phyloP scores from a whole-genome alignment of 306 rosid genomes.

The Mimosa pudica region DNA sequence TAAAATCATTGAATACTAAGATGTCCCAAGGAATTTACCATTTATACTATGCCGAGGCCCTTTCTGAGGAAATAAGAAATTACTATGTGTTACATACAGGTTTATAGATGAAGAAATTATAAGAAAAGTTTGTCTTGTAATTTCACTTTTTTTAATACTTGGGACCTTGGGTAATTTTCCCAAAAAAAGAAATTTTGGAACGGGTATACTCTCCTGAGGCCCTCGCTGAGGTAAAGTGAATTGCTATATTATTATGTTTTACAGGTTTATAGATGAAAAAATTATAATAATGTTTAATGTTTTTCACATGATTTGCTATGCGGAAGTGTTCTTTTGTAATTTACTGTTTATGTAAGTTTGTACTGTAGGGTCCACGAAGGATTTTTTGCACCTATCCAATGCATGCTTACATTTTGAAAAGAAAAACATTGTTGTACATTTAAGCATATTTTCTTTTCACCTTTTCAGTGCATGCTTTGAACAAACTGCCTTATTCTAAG shows the following conservation, averaged over 20 bases:
- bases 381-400: background rate
- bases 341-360: constrained; percentile 18
- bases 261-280: background rate
- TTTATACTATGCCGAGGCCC: too few relatives aligned
- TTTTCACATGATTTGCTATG: constrained; percentile 18
- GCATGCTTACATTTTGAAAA: background rate
- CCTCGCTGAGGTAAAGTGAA: background rate
- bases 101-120: too few relatives aligned
- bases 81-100: too few relatives aligned
- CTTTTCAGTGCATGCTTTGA: constrained; percentile 93
- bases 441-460: constrained; percentile 23
- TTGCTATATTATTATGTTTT: background rate
- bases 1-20: background rate
- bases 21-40: background rate
- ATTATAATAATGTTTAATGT: background rate
- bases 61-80: too few relatives aligned
- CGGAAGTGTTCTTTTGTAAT: constrained; percentile 19
- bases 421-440: constrained; percentile 22
- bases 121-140: too few relatives aligned
- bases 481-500: constrained; percentile 98
- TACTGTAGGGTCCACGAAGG: constrained; percentile 10
- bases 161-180: background rate
- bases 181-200: background rate
- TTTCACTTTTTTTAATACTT: background rate
- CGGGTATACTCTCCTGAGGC: background rate